Evolutionary conservation across 1,284 basidiomycete species (phyloP).

Genomic region (Microbotryum saponariae): DNA sequence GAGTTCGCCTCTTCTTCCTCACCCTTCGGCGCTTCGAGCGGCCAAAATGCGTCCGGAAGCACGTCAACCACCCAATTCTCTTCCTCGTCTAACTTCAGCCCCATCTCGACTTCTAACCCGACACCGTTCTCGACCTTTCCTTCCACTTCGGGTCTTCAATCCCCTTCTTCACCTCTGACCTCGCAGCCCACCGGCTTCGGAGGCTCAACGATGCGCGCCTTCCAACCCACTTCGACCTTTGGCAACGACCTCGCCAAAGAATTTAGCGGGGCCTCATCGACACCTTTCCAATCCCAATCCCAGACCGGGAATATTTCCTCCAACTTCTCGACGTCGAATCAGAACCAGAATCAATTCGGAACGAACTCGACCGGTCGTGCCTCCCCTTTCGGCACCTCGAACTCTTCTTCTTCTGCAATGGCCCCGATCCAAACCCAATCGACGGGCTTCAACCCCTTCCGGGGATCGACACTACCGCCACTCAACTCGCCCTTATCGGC

Average conservation of each 20-base stretch:
- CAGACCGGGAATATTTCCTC: constrained; percentile 4
- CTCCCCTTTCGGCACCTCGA: background rate
- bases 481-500: constrained; percentile 12
- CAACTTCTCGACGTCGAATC: background rate
- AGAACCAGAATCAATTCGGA: background rate
- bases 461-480: constrained; percentile 16
- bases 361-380: no score
- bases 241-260: constrained; percentile 58
- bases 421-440: constrained; percentile 9
- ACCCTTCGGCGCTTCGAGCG: background rate
- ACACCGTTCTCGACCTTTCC: constrained; percentile 28
- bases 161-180: constrained; percentile 45
- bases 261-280: background rate
- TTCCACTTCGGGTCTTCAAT: background rate
- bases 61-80: constrained; percentile 50
- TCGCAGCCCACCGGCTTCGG: constrained; percentile 73
- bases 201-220: constrained; percentile 62
- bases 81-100: constrained; percentile 46
- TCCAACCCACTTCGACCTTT: constrained; percentile 85
- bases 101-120: constrained; percentile 35
- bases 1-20: constrained; percentile 37
- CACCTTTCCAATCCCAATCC: background rate
- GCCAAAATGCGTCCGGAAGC: constrained; percentile 38
- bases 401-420: background rate
- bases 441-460: constrained; percentile 19